Conservation (phyloP, 768 basidiomycete genomes). For the Boletus subcaerulescens region DNA sequence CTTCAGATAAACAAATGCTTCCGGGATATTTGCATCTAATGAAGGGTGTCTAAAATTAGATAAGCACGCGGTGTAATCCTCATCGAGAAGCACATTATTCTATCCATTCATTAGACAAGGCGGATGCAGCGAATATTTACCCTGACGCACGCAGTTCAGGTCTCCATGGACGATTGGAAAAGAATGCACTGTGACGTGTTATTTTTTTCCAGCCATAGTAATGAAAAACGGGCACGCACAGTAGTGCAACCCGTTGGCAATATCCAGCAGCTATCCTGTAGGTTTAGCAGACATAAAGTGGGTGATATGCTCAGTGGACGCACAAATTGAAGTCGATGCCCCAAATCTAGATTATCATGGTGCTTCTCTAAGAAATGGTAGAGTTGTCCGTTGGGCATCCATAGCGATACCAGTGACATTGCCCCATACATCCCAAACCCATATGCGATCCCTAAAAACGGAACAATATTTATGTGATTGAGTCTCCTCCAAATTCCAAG, state of each 20-base stretch:
- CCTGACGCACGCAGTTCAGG: not conserved
- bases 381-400: no score
- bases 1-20: no score
- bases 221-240: conserved; percentile 2
- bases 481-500: conserved; percentile 16
- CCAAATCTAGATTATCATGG: no score
- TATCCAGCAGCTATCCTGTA: conserved; percentile 9
- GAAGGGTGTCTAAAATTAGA: conserved; percentile 1
- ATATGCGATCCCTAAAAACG: conserved; percentile 7
- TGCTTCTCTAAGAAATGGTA: no score
- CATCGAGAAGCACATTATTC: conserved; percentile 16
- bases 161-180: not conserved
- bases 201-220: not conserved
- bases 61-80: conserved; percentile 8
- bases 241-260: conserved; percentile 15
- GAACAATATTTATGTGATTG: no score
- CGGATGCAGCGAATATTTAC: not conserved
- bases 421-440: conserved; percentile 22
- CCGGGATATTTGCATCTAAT: no score
- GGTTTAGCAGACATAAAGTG: no score
- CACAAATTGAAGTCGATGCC: conserved; percentile 5
- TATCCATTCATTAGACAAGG: not conserved
- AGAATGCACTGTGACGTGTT: not conserved
- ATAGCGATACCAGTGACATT: conserved; percentile 17
- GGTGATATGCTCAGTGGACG: not conserved